A percentile compares a stretch with the other conserved stretches of the same genome.
Evolutionary conservation across 176 grass and related monocot species (phyloP).

Genomic region (Ensete glaucum): DNA sequence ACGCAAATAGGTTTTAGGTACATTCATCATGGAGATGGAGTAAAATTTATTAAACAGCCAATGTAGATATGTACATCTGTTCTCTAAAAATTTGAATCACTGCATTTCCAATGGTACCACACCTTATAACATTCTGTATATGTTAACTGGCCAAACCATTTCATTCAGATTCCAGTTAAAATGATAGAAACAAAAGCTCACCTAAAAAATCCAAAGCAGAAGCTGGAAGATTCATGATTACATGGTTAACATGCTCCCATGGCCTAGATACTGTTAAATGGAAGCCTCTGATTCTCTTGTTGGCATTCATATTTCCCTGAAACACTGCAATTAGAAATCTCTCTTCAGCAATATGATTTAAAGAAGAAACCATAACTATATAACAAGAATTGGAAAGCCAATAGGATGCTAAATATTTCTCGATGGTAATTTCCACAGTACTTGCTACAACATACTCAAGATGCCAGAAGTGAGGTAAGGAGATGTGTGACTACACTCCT

Average conservation of each 20-base stretch:
- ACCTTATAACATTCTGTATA: not conserved
- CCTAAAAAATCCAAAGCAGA: conserved; percentile 81
- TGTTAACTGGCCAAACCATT: not conserved
- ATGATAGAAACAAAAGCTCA: conserved; percentile 22
- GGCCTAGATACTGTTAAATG: conserved; percentile 35
- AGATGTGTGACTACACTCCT: not conserved
- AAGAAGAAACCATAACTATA: not conserved
- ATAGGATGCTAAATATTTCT: not conserved
- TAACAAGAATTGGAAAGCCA: not conserved
- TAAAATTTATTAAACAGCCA: not conserved
- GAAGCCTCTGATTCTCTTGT: conserved; percentile 58
- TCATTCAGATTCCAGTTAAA: not conserved
- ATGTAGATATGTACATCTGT: not conserved
- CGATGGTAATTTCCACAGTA: not conserved
- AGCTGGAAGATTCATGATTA: conserved; percentile 97
- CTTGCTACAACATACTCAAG: not conserved
- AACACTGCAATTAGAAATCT: conserved; percentile 36
- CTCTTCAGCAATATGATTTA: conserved; percentile 17
- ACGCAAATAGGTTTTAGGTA: not conserved
- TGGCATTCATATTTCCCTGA: conserved; percentile 34
- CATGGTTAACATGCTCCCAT: conserved; percentile 78
- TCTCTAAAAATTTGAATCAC: not conserved
- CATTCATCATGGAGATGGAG: too few relatives aligned
- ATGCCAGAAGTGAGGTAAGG: not conserved
- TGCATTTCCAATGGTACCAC: too few relatives aligned